Percentiles rank a stretch among this genome's conserved stretches.
These are phyloP conservation scores for Cyclotella atomus DNA, from an alignment of 108 stramenopile species.

Conservation along the genomic window DNA sequence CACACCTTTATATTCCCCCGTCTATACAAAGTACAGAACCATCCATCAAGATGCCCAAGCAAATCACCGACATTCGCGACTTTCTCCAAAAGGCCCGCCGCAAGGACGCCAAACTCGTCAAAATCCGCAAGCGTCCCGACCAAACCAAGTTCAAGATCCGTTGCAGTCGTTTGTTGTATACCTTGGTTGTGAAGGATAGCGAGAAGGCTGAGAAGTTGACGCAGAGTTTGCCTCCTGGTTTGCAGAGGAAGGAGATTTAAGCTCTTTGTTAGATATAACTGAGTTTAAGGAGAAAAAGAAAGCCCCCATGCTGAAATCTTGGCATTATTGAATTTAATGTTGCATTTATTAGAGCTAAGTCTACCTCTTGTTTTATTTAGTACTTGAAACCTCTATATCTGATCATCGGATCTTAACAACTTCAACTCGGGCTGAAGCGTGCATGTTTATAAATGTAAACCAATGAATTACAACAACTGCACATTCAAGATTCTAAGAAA, in stretches of 20 bases:
- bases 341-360: too few species aligned
- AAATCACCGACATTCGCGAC: conserved; percentile 95
- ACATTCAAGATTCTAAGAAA: too few species aligned
- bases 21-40: background rate
- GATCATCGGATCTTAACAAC: too few species aligned
- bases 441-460: too few species aligned
- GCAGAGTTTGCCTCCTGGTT: conserved; percentile 95
- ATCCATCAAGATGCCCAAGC: conserved; percentile 84
- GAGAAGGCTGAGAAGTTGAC: conserved; percentile 99
- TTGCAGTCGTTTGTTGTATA: conserved; percentile 96
- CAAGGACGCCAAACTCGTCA: conserved; percentile 96
- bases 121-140: conserved; percentile 91
- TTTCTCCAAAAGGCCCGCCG: conserved; percentile 96
- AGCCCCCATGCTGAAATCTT: too few species aligned
- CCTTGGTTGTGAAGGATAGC: conserved; percentile 90
- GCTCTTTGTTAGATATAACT: too few species aligned
- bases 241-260: conserved; percentile 92
- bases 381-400: too few species aligned
- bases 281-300: too few species aligned
- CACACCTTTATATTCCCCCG: background rate
- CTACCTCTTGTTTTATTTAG: too few species aligned
- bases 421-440: too few species aligned
- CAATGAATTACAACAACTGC: too few species aligned
- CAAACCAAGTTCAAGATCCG: conserved; percentile 99
- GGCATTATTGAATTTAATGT: too few species aligned